Conservation (phyloP, 179 eudicot genomes). For the Silene coronaria region DNA sequence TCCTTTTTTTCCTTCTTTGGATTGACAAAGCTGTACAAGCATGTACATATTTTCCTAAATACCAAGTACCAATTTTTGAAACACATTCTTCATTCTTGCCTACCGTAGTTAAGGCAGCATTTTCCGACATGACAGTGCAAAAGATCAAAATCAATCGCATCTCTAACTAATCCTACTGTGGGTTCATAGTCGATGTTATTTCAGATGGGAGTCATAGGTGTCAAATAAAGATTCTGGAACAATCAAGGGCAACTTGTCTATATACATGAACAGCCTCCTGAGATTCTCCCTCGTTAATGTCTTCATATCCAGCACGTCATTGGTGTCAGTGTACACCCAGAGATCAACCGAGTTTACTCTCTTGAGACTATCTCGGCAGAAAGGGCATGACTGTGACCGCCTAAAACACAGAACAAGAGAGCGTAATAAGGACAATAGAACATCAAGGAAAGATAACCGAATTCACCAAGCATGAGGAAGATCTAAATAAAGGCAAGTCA, state of each 20-base stretch:
- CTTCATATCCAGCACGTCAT: constrained; percentile 63
- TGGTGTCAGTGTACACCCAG: constrained; percentile 70
- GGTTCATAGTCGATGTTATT: constrained; percentile 23
- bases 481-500: no score
- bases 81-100: constrained; percentile 14
- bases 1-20: neutral
- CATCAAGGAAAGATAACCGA: neutral
- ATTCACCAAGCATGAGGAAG: no score
- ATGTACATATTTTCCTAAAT: constrained; percentile 23
- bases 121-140: constrained; percentile 27
- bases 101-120: constrained; percentile 26
- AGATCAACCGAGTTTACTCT: constrained; percentile 87
- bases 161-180: constrained; percentile 27
- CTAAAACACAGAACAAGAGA: constrained; percentile 34
- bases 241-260: constrained; percentile 84
- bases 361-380: constrained; percentile 89
- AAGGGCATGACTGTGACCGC: constrained; percentile 93
- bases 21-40: constrained; percentile 23
- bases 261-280: constrained; percentile 81
- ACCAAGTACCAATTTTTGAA: constrained; percentile 10
- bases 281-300: constrained; percentile 70
- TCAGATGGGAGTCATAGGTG: constrained; percentile 68
- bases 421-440: neutral
- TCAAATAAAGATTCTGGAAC: constrained; percentile 71
- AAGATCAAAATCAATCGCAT: constrained; percentile 25